Evolutionary conservation across 352 stramenopile species (phyloP).

Genomic region (Phytopythium chamaehyphon): DNA sequence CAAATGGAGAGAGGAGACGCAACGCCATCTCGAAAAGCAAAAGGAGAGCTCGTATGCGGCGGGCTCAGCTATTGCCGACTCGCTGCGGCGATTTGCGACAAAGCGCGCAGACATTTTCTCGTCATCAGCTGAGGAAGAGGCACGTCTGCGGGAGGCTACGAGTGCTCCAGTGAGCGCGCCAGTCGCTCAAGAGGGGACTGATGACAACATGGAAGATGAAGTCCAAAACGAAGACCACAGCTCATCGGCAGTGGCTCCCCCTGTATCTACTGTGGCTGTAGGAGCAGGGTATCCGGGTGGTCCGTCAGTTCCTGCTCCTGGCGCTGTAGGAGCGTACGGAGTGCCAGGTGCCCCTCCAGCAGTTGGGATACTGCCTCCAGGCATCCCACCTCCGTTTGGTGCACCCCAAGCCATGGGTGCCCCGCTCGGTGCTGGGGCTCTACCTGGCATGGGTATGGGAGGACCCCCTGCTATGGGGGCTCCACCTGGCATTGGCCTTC

Average conservation of each 20-base stretch:
- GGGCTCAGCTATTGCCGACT: conserved; percentile 93
- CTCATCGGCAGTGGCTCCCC: not conserved
- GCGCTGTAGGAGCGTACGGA: not conserved
- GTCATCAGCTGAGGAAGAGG: conserved; percentile 83
- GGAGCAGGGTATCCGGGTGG: not conserved
- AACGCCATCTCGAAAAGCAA: conserved; percentile 95
- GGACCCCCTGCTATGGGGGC: conserved; percentile 8
- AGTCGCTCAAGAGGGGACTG: conserved; percentile 16
- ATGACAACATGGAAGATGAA: conserved; percentile 44
- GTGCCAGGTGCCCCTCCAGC: not conserved
- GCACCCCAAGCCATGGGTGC: conserved; percentile 6
- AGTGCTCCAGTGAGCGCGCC: conserved; percentile 15
- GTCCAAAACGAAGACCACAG: conserved; percentile 27
- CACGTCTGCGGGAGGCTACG: conserved; percentile 55
- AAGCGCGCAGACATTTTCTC: conserved; percentile 94
- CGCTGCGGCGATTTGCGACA: conserved; percentile 90
- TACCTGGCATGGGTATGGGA: conserved; percentile 8
- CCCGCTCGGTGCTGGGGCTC: conserved; percentile 10
- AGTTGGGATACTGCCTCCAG: conserved; percentile 2
- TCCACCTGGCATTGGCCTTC: conserved; percentile 9
- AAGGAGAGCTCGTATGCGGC: conserved; percentile 95
- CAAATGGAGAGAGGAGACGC: conserved; percentile 96
- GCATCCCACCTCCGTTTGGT: not conserved
- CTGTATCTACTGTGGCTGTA: not conserved
- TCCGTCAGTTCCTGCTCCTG: not conserved